Conservation (phyloP, 2,329 filamentous ascomycete species). For the Aspergillus hiratsukae region DNA sequence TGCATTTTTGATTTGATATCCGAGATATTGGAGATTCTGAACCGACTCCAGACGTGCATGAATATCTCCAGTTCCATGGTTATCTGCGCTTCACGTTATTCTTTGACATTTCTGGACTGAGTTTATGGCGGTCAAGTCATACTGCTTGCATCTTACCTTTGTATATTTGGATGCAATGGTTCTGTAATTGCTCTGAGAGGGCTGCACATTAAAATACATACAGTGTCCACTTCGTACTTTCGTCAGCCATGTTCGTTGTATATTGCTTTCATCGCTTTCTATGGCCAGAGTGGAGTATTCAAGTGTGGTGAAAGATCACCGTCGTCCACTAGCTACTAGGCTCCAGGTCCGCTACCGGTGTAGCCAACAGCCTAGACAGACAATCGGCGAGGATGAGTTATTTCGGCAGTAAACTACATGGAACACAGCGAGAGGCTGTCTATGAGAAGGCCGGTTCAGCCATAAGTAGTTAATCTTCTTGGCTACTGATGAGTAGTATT, state of each 20-base stretch:
- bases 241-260: background rate
- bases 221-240: background rate
- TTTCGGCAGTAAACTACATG: background rate
- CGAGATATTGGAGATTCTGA: background rate
- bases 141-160: conserved; percentile 3
- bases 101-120: conserved; percentile 1
- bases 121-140: conserved; percentile 3
- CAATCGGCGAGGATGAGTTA: background rate
- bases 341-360: background rate
- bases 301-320: background rate
- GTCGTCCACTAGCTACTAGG: no score
- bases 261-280: background rate
- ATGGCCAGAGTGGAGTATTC: background rate
- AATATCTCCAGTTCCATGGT: background rate
- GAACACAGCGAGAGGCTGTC: background rate
- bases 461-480: background rate
- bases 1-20: background rate
- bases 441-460: background rate
- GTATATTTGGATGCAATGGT: conserved; percentile 3
- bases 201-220: conserved; percentile 6
- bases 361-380: background rate
- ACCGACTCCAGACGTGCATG: background rate
- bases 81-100: background rate
- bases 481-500: background rate
- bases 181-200: background rate